Evolutionary conservation across 495 filamentous ascomycete species (phyloP), one percentile per base, ranked within the genome.

Genomic region (Talaromyces liani): DNA sequence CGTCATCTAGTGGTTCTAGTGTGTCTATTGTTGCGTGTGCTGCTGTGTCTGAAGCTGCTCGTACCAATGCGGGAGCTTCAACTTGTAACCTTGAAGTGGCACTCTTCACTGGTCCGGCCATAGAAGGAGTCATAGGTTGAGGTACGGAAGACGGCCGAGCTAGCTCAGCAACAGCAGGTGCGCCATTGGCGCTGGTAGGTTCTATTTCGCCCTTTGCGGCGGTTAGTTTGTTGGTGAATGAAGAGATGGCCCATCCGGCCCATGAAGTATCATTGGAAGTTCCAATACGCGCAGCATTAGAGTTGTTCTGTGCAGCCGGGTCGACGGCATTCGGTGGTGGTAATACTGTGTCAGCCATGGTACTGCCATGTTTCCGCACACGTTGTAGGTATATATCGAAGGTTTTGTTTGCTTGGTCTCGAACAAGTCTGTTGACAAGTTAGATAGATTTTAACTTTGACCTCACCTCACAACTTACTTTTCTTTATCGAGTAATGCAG

Each of bases 201-300:
- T 92, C 82, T 55, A 98, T 97, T 54, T 96, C 88, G 18, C 94
- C 94, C 29, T 86, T 88, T 2, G 91, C 91, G 3, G 91, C 73
- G 12, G 89, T 85, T 29, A 98, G 71, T 69, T 95, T 97, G 73
- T 97, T 97, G 4, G 94, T 97, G 74, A 98, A 97, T n/a, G 91
- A 96, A 2, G 94, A 97, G 54, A 98, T 96, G 0, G 94, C 94
- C 94, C 94, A 98, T 49, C 95, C 94, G 5, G 93, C 86, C 95
- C 93, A 97, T 3, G 87, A 84, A 14, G 86, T 85, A 62, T 88
- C 85, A 61, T 80, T 85, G 10, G 89, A 87, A 1, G 90, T 94
- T 63, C 87, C 88, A 78, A 95, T 93, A 22, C 90, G 84, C 4
- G 81, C 76, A 5, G 83, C 73, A 18, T 77, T 66, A 72, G 78